A percentile compares a stretch with the other conserved stretches of the same genome.
These are phyloP conservation scores for Corynascus novoguineensis DNA, from an alignment of 495 filamentous ascomycete genomes.

Conservation along the genomic window DNA sequence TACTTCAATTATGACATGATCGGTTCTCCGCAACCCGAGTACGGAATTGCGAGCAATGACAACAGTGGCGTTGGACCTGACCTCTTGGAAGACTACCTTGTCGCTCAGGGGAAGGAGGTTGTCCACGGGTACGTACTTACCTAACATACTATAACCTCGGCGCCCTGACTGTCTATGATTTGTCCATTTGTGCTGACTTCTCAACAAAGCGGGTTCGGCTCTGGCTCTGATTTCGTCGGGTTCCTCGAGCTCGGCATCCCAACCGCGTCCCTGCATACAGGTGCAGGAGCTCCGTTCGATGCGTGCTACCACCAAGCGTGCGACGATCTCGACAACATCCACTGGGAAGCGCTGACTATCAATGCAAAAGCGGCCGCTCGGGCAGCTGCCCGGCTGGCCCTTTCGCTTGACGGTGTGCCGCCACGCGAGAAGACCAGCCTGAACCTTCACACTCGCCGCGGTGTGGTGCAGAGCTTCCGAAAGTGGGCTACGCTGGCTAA, in stretches of 20 bases:
- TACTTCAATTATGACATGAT: slow-evolving; percentile 82
- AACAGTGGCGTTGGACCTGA: slow-evolving; percentile 34
- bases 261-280: slow-evolving; percentile 57
- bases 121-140: slow-evolving; percentile 5
- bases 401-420: slow-evolving; percentile 40
- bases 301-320: slow-evolving; percentile 57
- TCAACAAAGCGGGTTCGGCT: slow-evolving; percentile 44
- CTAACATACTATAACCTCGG: not conserved
- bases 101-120: slow-evolving; percentile 30
- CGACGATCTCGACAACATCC: slow-evolving; percentile 56
- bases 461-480: slow-evolving; percentile 13
- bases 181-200: slow-evolving; percentile 13
- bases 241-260: slow-evolving; percentile 60
- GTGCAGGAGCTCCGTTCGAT: slow-evolving; percentile 56
- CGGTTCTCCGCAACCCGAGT: slow-evolving; percentile 62
- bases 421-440: slow-evolving; percentile 19
- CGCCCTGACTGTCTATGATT: too few relatives aligned
- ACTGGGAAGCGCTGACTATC: slow-evolving; percentile 52
- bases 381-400: slow-evolving; percentile 45
- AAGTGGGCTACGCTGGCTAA: slow-evolving; percentile 15
- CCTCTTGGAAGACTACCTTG: slow-evolving; percentile 28
- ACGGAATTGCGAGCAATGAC: slow-evolving; percentile 47
- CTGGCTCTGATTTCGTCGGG: slow-evolving; percentile 61
- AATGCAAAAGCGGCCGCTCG: slow-evolving; percentile 57
- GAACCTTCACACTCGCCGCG: slow-evolving; percentile 20